Evolutionary conservation across 2,329 filamentous ascomycete species (phyloP).

Genomic region (Cordyceps militaris): DNA sequence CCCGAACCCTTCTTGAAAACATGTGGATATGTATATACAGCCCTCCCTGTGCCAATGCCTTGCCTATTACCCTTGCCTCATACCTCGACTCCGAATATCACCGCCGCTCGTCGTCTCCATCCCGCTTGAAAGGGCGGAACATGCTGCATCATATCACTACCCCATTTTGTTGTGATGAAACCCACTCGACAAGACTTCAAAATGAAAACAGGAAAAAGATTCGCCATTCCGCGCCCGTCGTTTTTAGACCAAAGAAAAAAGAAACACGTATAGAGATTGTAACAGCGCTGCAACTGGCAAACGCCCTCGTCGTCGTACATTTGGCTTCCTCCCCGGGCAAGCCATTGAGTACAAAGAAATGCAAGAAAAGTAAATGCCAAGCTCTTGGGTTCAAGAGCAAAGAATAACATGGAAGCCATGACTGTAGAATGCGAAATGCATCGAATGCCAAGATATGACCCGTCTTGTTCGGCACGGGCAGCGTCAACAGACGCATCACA

Average conservation of each 20-base stretch:
- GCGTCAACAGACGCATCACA: neutral
- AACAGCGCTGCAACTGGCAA: constrained; percentile 6
- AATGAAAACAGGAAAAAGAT: neutral
- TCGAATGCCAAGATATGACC: neutral
- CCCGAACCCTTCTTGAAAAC: neutral
- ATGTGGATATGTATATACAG: constrained; percentile 12
- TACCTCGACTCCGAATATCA: neutral
- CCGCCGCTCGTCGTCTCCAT: neutral
- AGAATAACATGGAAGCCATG: neutral
- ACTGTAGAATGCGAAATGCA: neutral
- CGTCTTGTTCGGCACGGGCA: neutral
- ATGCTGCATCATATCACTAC: neutral
- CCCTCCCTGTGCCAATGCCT: neutral
- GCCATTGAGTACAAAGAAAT: neutral
- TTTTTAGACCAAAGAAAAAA: neutral
- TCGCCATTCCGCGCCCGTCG: constrained; percentile 1
- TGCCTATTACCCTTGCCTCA: neutral
- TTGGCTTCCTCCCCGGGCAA: neutral
- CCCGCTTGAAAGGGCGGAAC: neutral
- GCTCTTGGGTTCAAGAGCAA: neutral
- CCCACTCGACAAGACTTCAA: neutral
- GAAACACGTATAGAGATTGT: constrained; percentile 1
- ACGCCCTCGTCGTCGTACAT: constrained; percentile 1
- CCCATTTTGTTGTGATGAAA: neutral
- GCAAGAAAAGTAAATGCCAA: neutral